Evolutionary conservation across 768 basidiomycete species (phyloP), one percentile per base, ranked within the genome.

Genomic region (Wakefieldia striispora): DNA sequence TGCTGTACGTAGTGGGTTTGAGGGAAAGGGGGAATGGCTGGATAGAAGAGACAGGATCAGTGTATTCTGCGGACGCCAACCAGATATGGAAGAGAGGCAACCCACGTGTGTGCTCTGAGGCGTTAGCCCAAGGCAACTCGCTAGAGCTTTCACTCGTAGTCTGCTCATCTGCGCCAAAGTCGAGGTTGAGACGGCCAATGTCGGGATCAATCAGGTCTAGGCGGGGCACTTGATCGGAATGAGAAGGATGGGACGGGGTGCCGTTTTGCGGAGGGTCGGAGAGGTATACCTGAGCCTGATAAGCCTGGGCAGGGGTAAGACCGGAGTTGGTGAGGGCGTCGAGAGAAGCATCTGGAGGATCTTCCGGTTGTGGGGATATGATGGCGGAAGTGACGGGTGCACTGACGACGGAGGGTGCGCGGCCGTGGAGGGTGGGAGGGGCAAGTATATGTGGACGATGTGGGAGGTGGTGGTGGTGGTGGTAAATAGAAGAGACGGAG

Each of bases 261-360:
- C 68, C 69, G 42, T 72, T 68, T 53, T 47, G 69, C 49, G 58
- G 59, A 36, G 76, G 70, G 49, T 66, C 73, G 59, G 75, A 80
- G 50, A 68, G 69, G 59, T 82, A 83, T 40, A 88, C 76, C 65
- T 91, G 86, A 8, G 83, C 81, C 61, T 89, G 90, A 70, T 90
- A 91, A 31, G 86, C 83, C 65, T 91, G 89, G 10, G 87, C 85
- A 38, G 86, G 82, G 4, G 87, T 86, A 44, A 89, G 76, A 3
- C 81, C 83, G 31, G 76, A 70, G 47, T 71, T 73, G 16, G 74
- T 69, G 40, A 72, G 58, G 20, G 67, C 66, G 52, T 82, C 79
- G 53, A 72, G 72, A 39, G 60, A 61, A 8, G 72, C 62, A 65
- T 79, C 79, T 58, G 75, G 72, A 38, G 75, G 73, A 56, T 80